Evolutionary conservation across 2,329 filamentous ascomycete genomes (phyloP), one percentile per base, ranked within the genome.

Genomic region (Colletotrichum zoysiae): DNA sequence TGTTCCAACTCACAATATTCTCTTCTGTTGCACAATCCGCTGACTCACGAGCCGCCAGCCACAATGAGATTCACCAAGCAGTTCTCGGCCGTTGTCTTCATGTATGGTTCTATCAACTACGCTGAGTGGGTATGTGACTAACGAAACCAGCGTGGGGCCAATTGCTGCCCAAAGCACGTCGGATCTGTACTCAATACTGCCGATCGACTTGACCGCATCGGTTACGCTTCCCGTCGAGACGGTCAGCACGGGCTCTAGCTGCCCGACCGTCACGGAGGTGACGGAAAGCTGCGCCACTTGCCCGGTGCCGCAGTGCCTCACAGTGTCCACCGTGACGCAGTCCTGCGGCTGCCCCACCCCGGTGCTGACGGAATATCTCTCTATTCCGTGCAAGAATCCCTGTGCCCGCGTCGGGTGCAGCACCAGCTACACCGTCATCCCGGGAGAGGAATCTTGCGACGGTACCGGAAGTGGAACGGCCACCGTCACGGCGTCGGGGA

Each of bases 251-350:
- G 16, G 20, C 40, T 5, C 35, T 0, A 57, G 61, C 7, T 83
- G 81, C n/a, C 81, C 81, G 26, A 82, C 81, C 12, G 78, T 81
- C 6, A 82, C 80, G 1, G 64, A 75, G 9, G 79, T 78, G 8
- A 53, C 71, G 4, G 76, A 77, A 11, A 67, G 77, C n/a, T 83
- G 81, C 75, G 77, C 78, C 16, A 81, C 79, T 1, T 83, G 81
- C 70, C 57, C 77, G 1, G 71, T 77, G 30, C 79, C 77, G 14
- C 60, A 76, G 65, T 83, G 81, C 59, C 65, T 82, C 48, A 71
- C 40, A 2, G 35, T 79, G 26, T 73, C 74, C 38, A 82, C 80
- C 6, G 63, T 82, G 23, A 79, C 76, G 26, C 78, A 78, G 12
- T 75, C 75, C 4, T 80, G 79, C 67, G 79, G 78, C 38, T 83